Base-by-base conservation (phyloP, 1,284 basidiomycete species). In the Apiotrichum gamsii region DNA sequence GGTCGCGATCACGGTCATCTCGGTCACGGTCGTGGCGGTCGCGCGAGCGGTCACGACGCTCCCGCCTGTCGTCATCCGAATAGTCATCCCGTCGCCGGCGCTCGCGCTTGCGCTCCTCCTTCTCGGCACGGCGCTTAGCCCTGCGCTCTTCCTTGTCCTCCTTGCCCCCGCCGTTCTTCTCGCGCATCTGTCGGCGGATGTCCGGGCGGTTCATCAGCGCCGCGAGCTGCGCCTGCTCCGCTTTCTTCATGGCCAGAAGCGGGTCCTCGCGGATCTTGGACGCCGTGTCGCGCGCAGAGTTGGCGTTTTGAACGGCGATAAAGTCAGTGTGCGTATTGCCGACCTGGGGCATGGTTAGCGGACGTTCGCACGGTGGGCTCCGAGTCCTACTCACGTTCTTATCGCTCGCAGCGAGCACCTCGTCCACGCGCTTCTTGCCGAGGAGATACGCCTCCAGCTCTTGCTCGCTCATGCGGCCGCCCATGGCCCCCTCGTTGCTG, bases 341-440 rank as follows among this genome's bases (percentile, higher is more conserved):
- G 57, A 91, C 72, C 88, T 85, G 48, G 34, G 32, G 14, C 6
- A n/a, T n/a, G 13, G 31, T 32, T 13, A 45, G 43, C 18, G n/a
- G 5, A n/a, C 4, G 18, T 19, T 13, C 25, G 14, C 3, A 5
- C 10, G 10, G 3, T 10, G 16, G n/a, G n/a, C n/a, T n/a, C n/a
- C n/a, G n/a, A n/a, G n/a, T n/a, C 20, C 8, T 16, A 66, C 80
- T 51, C 57, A 90, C 89, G 78, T 93, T 84, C 65, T 93, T 89
- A 61, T 93, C 89, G 34, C 83, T 87, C 24, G 67, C 72, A 43
- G 82, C 88, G 53, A 98, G 73, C 21, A 96, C 85, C 74, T 97
- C 91, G 72, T 98, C 95, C 1, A 98, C 93, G 44, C 94, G 76
- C 76, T 94, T 96, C 80, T 97, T 98, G n/a, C 94, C 95, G 24